These are phyloP conservation scores for Vicia sativa DNA, from an alignment of 306 rosid species.

Conservation along the genomic window DNA sequence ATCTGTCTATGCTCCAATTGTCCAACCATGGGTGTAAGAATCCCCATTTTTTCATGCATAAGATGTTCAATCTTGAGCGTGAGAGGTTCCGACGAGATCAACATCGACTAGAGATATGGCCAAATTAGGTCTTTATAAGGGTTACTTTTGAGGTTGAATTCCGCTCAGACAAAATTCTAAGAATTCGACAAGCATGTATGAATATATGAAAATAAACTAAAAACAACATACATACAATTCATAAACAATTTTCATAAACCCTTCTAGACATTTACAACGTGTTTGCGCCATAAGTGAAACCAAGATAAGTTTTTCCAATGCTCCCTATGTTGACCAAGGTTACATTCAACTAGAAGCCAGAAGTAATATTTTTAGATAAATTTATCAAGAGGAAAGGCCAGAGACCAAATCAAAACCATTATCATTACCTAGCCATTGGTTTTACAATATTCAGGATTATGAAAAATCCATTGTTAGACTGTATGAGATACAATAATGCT, in stretches of 20 bases:
- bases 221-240: background rate
- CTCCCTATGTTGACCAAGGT: slow-evolving; percentile 5
- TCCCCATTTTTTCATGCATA: background rate
- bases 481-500: slow-evolving; percentile 30
- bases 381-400: background rate
- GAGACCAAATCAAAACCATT: slow-evolving; percentile 20
- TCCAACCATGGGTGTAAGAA: too few species aligned
- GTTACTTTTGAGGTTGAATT: background rate
- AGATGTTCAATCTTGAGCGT: background rate
- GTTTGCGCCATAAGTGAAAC: background rate
- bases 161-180: background rate
- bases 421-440: slow-evolving; percentile 13
- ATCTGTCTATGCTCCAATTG: too few species aligned
- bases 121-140: background rate
- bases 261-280: background rate
- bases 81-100: background rate
- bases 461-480: slow-evolving; percentile 29
- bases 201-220: background rate
- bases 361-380: too few species aligned
- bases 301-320: background rate
- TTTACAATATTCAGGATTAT: slow-evolving; percentile 26
- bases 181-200: background rate
- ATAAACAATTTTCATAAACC: background rate
- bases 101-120: background rate
- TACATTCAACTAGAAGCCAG: background rate